Percentiles rank a stretch among this genome's conserved stretches.
Conservation (phyloP, 139 green algal species). For the Cymbomonas tetramitiformis region DNA sequence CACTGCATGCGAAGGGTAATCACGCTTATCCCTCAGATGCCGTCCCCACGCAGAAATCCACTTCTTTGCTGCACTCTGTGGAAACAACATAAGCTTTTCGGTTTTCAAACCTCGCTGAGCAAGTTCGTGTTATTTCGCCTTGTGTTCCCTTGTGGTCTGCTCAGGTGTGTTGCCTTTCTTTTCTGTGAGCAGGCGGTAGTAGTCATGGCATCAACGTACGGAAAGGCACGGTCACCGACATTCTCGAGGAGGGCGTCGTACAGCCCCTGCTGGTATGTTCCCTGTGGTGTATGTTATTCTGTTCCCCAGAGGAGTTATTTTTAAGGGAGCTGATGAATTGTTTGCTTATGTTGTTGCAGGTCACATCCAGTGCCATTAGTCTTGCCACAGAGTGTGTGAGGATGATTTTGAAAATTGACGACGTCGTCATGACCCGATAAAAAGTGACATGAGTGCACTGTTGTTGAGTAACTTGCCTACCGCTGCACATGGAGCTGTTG, state of each 20-base stretch:
- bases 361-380: slow-evolving; percentile 67
- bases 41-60: not conserved
- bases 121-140: too few relatives aligned
- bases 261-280: slow-evolving; percentile 88
- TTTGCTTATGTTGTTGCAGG: too few relatives aligned
- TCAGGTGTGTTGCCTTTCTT: not conserved
- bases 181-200: not conserved
- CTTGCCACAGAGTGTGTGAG: slow-evolving; percentile 85
- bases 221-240: slow-evolving; percentile 77
- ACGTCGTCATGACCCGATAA: slow-evolving; percentile 69
- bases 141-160: not conserved
- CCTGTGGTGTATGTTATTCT: too few relatives aligned
- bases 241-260: slow-evolving; percentile 87
- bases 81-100: too few relatives aligned
- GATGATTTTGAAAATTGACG: slow-evolving; percentile 98
- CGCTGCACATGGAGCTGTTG: too few relatives aligned
- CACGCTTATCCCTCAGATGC: not conserved
- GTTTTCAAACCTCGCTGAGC: too few relatives aligned
- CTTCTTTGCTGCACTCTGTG: too few relatives aligned
- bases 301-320: too few relatives aligned
- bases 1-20: slow-evolving; percentile 65
- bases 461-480: too few relatives aligned
- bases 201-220: slow-evolving; percentile 66
- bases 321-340: too few relatives aligned
- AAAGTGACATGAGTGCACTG: too few relatives aligned